Evolutionary conservation across 352 stramenopile genomes (phyloP), one percentile per base, ranked within the genome.

Genomic region (Globisporangium mamillatum): DNA sequence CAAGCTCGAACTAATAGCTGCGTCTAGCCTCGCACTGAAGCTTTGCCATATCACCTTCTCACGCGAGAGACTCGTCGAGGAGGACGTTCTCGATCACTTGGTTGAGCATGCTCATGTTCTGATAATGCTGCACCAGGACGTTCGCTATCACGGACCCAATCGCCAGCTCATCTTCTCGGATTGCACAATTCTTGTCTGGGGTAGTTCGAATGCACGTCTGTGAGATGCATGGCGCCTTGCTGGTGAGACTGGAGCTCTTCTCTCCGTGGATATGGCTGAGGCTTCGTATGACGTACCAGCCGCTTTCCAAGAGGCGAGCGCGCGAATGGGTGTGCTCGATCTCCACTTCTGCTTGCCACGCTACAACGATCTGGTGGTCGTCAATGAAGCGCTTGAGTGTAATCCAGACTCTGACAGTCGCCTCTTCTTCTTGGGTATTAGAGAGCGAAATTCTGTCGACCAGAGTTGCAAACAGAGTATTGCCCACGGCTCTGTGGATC

Each of bases 41-140:
- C 27, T 29, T 29, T 29, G 27, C 3, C 3, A 0, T 6, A 12
- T 4, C 9, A n/a, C 7, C 8, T 4, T 12, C 48, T n/a, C 48
- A 10, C 9, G 24, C 14, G 20, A 59, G 10, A 4, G 25, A 36
- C 25, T 59, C 53, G 14, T 59, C 53, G 0, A 59, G 12, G 25
- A 59, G 53, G 8, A 24, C 5, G 25, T 59, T 59, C 14, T 59
- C 53, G 25, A 59, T 24, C 53, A 20, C 9, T 25, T 59, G 53
- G 53, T 29, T 24, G 53, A 59, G 12, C 25, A 60, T 60, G 54
- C 6, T 60, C 54, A 60, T 60, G 54, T 41, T 60, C 16, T 60
- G 3, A 18, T 60, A 32, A 25, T 16, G 41, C 54, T 60, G 54
- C 3, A 1, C 22, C 54, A 60, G 16, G 54, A 60, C 27, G 5